Base-by-base conservation (phyloP, 768 basidiomycete genomes). In the Phlebiopsis flavidoalba region DNA sequence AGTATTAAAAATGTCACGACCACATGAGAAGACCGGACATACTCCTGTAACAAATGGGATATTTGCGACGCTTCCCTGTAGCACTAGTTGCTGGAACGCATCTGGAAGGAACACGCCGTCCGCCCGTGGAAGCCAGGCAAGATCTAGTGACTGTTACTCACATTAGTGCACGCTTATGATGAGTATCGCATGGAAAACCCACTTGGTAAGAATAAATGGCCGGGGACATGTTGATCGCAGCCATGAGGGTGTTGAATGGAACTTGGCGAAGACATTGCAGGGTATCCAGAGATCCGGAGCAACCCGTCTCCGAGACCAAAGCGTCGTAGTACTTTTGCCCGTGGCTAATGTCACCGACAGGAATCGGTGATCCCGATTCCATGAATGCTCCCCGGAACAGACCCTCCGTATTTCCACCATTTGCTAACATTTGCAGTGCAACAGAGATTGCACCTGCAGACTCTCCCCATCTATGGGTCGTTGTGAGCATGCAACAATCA, bases 71-170 rank as follows among this genome's bases (percentile, higher is more conserved):
- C 71, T 75, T 0, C 80, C 80, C 26, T 77, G 60, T 50, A 73
- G 66, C 7, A 83, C 73, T 8, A 81, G 71, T 66, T 63, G 76
- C 74, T 57, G 59, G 8, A 80, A 60, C 14, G 12, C 62, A 26
- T 77, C 79, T 1, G 74, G 73, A 24, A 85, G 59, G 64, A 84
- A 79, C 0, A 72, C 65, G 1, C 81, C 83, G 61, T 85, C 84
- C 5, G 75, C 70, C 3, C 79, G 74, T 36, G 82, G 83, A 5
- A 77, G 64, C 80, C 79, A 86, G 0, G 81, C 46, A 80, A 69
- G 40, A 66, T 70, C 55, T 49, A 59, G 35, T 11, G 58, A 59
- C 58, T 59, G 12, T 6, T 35, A 37, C 10, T 6, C 3, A 17
- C 35, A 15, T 54, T 3, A 52, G 43, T 3, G 12, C 51, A 52